Percentiles rank a stretch among this genome's conserved stretches.
These are phyloP conservation scores for Microstegium vimineum DNA, from an alignment of 176 grass and related monocot species.

Conservation along the genomic window DNA sequence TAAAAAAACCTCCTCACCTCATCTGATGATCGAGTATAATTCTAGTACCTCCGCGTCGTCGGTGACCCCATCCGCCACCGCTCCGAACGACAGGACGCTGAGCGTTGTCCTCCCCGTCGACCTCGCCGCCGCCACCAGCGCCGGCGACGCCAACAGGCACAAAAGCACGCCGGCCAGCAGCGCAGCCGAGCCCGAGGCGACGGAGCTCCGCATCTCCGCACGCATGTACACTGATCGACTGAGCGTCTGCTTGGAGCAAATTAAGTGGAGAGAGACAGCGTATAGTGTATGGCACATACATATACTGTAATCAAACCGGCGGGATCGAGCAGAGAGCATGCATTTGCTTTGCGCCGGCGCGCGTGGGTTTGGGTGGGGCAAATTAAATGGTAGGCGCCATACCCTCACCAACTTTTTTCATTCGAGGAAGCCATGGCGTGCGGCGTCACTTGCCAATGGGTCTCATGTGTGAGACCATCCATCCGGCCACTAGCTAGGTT, in stretches of 20 bases:
- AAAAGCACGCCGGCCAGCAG: not conserved
- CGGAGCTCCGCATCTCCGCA: not conserved
- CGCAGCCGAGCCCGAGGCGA: not conserved
- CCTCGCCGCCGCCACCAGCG: not conserved
- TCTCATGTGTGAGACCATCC: conserved; percentile 1
- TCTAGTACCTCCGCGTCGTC: conserved; percentile 57
- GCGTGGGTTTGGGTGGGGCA: not conserved
- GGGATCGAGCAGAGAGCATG: not conserved
- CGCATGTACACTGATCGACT: not conserved
- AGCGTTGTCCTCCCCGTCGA: conserved; percentile 31
- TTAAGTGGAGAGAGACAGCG: too few relatives aligned
- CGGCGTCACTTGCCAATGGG: not conserved
- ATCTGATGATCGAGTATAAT: not conserved
- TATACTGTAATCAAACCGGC: not conserved
- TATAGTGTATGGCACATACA: not conserved
- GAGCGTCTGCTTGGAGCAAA: not conserved
- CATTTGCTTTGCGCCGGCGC: not conserved
- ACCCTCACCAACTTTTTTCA: conserved; percentile 9
- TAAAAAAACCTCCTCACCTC: too few relatives aligned
- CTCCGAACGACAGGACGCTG: conserved; percentile 59
- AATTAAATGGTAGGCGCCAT: conserved; percentile 28
- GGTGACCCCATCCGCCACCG: conserved; percentile 42
- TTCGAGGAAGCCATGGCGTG: not conserved
- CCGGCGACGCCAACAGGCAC: not conserved
- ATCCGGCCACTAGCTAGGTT: not conserved